Evolutionary conservation across 352 stramenopile genomes (phyloP), one percentile per base, ranked within the genome.

Genomic region (Thraustotheca clavata): DNA sequence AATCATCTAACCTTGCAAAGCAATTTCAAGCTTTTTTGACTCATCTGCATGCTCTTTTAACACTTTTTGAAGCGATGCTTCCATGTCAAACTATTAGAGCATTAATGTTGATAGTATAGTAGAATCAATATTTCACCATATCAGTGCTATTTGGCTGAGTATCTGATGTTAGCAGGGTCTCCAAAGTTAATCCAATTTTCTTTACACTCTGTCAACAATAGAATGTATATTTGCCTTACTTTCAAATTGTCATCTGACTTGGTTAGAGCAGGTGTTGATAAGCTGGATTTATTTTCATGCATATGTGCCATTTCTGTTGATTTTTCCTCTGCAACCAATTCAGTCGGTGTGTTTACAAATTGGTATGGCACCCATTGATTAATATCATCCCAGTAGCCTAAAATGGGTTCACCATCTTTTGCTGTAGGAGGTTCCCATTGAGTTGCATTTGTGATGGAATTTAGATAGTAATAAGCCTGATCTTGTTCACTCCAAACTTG

Each of bases 401-500:
- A 63, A 24, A 65, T 65, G 9, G 57, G 57, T 9, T 54, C 38
- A 7, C 57, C 57, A 35, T 65, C 57, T 55, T 65, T 65, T 14
- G 57, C 38, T 18, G 55, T 31, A 7, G 82, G 82, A 0, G 74
- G 65, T 16, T 89, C 76, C 82, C 82, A 91, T 31, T 77, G 70
- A 39, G 78, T 88, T 49, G 85, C 79, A 0, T 71, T 69, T 0
- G 71, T 83, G 26, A 78, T 50, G 0, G 77, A 84, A 49, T 89
- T 77, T 40, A 81, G 62, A 61, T 89, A 91, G 52, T 87, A 91
- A 24, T 76, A 86, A 24, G 76, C 66, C 46, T 81, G 61, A 2
- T 80, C 76, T 2, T 46, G 57, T 18, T 88, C 78, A 63, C 88
- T 80, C 82, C 82, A 91, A 33, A 65, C 66, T 54, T 91, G 80